Evolutionary conservation across 2,329 filamentous ascomycete genomes (phyloP), one percentile per base, ranked within the genome.

Genomic region (Myriosclerotinia scirpicola): DNA sequence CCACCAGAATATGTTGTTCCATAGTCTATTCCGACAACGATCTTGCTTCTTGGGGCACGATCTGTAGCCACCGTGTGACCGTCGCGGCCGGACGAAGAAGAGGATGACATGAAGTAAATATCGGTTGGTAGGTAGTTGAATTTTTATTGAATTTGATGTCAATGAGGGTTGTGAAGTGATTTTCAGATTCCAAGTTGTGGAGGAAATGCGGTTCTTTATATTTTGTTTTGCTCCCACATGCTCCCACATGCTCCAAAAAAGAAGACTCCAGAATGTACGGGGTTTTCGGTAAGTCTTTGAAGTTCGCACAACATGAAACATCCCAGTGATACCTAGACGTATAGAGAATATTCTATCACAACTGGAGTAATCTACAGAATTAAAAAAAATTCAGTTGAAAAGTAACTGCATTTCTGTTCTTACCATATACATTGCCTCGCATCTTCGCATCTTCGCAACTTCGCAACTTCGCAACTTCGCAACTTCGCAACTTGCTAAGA

Each of bases 1-100:
- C 30, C 66, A 71, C 71, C 72, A 15, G 71, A 72, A 26, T 69
- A 73, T 3, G 72, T 74, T 6, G 72, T 74, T 7, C 72, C 71
- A 50, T 71, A 74, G 54, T 74, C 72, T 65, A 73, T 69, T 48
- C 66, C 71, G 14, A 74, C 50, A 15, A 74, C 71, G 14, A 74
- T 66, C 62, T 69, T 73, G 48, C 71, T 68, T n/a, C 46, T 22
- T 34, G 40, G 55, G 11, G 11, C 9, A 34, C 34, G 7, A 0
- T 26, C 55, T 59, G 55, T 59, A 34, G 40, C 40, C n/a, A 46
- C 0, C 15, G 26, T 15, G 30, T 15, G 11, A 22, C 7, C 34
- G 17, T 2, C 9, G n/a, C 17, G 2, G 5, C 7, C 1, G 1
- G 15, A 1, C 4, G 15, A 14, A 42, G 5, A 1, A n/a, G 11